These are phyloP conservation scores for Cadophora malorum DNA, from an alignment of 2,329 filamentous ascomycete species.

Conservation along the genomic window DNA sequence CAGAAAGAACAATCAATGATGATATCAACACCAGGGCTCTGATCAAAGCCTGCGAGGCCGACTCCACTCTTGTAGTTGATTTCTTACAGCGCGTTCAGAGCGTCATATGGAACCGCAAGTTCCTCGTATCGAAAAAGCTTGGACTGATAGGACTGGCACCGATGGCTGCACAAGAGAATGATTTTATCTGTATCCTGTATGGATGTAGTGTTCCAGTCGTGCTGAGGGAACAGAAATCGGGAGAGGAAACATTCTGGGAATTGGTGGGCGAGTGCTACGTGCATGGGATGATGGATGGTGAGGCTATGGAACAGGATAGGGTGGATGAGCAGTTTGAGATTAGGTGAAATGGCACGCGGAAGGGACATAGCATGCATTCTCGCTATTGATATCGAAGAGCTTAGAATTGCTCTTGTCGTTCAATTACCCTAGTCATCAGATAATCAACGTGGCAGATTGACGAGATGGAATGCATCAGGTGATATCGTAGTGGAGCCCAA, in stretches of 20 bases:
- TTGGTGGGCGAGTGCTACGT: slow-evolving; percentile 33
- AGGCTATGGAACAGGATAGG: slow-evolving; percentile 21
- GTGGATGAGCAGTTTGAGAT: slow-evolving; percentile 22
- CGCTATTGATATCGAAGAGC: too few relatives aligned
- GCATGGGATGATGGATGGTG: slow-evolving; percentile 33
- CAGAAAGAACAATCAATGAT: slow-evolving; percentile 14
- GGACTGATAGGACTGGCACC: slow-evolving; percentile 20
- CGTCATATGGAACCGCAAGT: slow-evolving; percentile 34
- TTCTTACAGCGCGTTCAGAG: slow-evolving; percentile 30
- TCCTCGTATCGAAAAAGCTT: slow-evolving; percentile 8
- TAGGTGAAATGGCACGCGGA: not conserved
- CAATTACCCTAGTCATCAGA: too few relatives aligned
- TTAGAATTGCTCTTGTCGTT: too few relatives aligned
- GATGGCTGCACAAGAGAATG: slow-evolving; percentile 15
- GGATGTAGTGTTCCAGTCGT: slow-evolving; percentile 31
- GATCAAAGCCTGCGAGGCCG: slow-evolving; percentile 15
- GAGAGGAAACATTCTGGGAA: slow-evolving; percentile 7
- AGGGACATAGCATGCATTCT: too few relatives aligned
- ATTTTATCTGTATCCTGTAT: slow-evolving; percentile 27
- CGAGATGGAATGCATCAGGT: too few relatives aligned
- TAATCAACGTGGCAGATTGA: too few relatives aligned
- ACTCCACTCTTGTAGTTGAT: slow-evolving; percentile 21
- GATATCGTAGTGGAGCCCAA: too few relatives aligned
- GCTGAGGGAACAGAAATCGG: slow-evolving; percentile 12
- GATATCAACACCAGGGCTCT: slow-evolving; percentile 27